Conservation (phyloP, 805 yeast species). For the Yarrowia sp. region DNA sequence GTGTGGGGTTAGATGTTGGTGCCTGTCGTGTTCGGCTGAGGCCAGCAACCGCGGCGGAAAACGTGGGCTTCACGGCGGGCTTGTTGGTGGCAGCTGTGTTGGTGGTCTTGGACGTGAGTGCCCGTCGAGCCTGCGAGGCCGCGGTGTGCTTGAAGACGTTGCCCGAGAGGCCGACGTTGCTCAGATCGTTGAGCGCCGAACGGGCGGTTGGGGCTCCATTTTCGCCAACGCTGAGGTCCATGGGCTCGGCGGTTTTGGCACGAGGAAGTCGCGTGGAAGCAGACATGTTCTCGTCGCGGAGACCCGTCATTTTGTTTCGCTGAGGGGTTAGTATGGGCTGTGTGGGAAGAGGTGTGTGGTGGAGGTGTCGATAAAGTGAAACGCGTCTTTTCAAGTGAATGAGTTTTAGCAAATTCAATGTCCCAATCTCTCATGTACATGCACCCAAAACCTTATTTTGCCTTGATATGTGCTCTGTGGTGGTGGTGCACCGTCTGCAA, state of each 20-base stretch:
- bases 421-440: constrained; percentile 30
- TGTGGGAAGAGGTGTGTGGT: neutral
- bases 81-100: constrained; percentile 56
- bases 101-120: constrained; percentile 35
- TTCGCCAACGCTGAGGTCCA: constrained; percentile 2
- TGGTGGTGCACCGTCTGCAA: neutral
- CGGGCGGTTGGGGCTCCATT: constrained; percentile 23
- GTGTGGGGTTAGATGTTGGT: neutral
- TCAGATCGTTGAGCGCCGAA: constrained; percentile 34
- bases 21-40: constrained; percentile 33
- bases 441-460: neutral
- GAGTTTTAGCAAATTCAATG: constrained; percentile 30
- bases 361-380: neutral
- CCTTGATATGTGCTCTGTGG: too few relatives aligned
- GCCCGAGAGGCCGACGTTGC: constrained; percentile 29
- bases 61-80: constrained; percentile 56
- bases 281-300: constrained; percentile 37
- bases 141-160: constrained; percentile 36
- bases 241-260: constrained; percentile 23
- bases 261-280: constrained; percentile 36
- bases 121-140: constrained; percentile 33
- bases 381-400: constrained; percentile 24
- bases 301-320: constrained; percentile 38
- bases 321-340: constrained; percentile 23
- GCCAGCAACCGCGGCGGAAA: constrained; percentile 18